Evolutionary conservation across 345 rosid species (phyloP).

Genomic region (Viola odorata): DNA sequence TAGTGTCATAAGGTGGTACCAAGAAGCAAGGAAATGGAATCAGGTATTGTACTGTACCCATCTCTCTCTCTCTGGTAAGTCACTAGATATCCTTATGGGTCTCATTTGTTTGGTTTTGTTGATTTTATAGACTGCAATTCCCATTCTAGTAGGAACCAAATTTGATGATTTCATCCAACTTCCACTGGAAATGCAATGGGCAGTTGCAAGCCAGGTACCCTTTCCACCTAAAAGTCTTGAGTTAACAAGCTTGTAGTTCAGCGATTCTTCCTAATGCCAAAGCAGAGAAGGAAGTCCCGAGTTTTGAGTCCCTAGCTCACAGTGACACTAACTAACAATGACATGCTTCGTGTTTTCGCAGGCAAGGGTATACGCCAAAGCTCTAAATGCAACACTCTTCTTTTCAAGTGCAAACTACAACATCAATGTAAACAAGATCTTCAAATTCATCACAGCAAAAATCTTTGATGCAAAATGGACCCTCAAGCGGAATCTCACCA

Average conservation of each 20-base stretch:
- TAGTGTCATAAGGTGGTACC: slow-evolving; percentile 78
- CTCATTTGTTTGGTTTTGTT: slow-evolving; percentile 1
- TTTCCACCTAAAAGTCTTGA: neutral
- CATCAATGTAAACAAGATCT: slow-evolving; percentile 89
- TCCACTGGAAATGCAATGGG: slow-evolving; percentile 84
- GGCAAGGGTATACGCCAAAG: slow-evolving; percentile 92
- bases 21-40: slow-evolving; percentile 70
- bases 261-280: neutral
- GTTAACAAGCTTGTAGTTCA: neutral
- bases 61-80: no score
- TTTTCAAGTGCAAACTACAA: slow-evolving; percentile 89
- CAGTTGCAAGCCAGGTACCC: slow-evolving; percentile 79
- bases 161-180: slow-evolving; percentile 94
- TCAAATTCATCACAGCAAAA: slow-evolving; percentile 92
- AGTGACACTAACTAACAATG: neutral
- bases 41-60: slow-evolving; percentile 61
- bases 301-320: neutral
- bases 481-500: slow-evolving; percentile 69
- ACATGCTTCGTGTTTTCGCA: slow-evolving; percentile 19
- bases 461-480: slow-evolving; percentile 86
- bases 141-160: slow-evolving; percentile 78
- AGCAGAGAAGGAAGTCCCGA: no score
- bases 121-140: slow-evolving; percentile 66
- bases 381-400: slow-evolving; percentile 75
- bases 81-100: neutral